These are phyloP conservation scores for Emmonsia crescens DNA, from an alignment of 2,329 filamentous ascomycete species.

Conservation along the genomic window DNA sequence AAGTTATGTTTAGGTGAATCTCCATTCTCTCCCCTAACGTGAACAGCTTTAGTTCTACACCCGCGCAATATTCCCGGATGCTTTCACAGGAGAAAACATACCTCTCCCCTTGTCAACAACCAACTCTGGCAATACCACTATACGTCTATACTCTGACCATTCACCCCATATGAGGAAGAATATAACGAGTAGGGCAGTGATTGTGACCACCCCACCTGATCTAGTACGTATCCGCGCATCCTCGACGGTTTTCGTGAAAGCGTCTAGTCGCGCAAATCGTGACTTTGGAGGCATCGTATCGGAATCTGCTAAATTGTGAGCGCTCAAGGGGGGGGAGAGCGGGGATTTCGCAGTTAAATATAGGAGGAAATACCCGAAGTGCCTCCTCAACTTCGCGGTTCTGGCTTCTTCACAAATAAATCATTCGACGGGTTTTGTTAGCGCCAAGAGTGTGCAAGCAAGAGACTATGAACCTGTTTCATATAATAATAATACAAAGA, in stretches of 20 bases:
- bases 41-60: conserved; percentile 5
- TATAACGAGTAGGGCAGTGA: conserved; percentile 78
- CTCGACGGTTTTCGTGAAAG: conserved; percentile 98
- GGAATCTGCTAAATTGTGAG: conserved; percentile 2
- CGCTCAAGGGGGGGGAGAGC: background rate
- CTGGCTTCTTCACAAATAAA: background rate
- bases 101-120: conserved; percentile 95
- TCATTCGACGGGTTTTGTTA: background rate
- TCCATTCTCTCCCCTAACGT: conserved; percentile 86
- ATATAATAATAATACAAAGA: background rate
- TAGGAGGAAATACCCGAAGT: background rate
- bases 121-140: conserved; percentile 81
- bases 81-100: conserved; percentile 30
- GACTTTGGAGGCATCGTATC: conserved; percentile 72
- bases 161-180: conserved; percentile 86
- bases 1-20: conserved; percentile 94
- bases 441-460: background rate
- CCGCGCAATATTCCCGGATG: background rate
- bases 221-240: conserved; percentile 94
- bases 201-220: conserved; percentile 88
- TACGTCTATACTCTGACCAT: conserved; percentile 84
- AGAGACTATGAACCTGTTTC: background rate
- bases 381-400: background rate
- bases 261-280: conserved; percentile 90
- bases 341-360: background rate